Evolutionary conservation across 1,284 basidiomycete species (phyloP).

Genomic region (Schizopora paradoxa): DNA sequence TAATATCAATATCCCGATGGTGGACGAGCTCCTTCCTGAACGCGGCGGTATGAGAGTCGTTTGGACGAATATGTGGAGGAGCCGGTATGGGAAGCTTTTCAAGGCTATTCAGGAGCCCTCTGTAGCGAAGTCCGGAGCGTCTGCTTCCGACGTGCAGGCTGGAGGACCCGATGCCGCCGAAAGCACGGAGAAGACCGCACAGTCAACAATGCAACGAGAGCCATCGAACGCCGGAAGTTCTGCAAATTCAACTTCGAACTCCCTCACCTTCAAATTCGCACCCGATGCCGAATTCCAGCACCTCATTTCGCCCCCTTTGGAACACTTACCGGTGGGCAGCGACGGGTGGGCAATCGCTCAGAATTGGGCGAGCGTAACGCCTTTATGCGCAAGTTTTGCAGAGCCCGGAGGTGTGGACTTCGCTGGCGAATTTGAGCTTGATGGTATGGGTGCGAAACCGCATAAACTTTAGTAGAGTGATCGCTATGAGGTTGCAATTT

Average conservation of each 20-base stretch:
- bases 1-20: slow-evolving; percentile 76
- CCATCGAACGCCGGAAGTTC: not conserved
- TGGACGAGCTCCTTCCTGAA: slow-evolving; percentile 51
- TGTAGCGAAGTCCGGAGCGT: slow-evolving; percentile 22
- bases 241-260: not conserved
- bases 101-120: slow-evolving; percentile 31
- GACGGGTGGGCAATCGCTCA: slow-evolving; percentile 76
- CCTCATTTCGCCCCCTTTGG: slow-evolving; percentile 58
- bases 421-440: not conserved
- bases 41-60: slow-evolving; percentile 50
- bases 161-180: slow-evolving; percentile 39
- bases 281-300: slow-evolving; percentile 65
- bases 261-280: slow-evolving; percentile 74
- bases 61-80: slow-evolving; percentile 77
- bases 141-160: slow-evolving; percentile 21
- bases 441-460: not conserved
- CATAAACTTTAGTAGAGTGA: not conserved
- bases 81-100: slow-evolving; percentile 72
- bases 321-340: slow-evolving; percentile 63
- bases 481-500: not conserved
- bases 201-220: not conserved
- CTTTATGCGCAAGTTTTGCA: slow-evolving; percentile 67
- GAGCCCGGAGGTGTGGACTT: slow-evolving; percentile 36
- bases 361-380: slow-evolving; percentile 68
- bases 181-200: slow-evolving; percentile 2